phyloP scores from a whole-genome alignment of 129 eudicot species.

The Saussurea involucrata region DNA sequence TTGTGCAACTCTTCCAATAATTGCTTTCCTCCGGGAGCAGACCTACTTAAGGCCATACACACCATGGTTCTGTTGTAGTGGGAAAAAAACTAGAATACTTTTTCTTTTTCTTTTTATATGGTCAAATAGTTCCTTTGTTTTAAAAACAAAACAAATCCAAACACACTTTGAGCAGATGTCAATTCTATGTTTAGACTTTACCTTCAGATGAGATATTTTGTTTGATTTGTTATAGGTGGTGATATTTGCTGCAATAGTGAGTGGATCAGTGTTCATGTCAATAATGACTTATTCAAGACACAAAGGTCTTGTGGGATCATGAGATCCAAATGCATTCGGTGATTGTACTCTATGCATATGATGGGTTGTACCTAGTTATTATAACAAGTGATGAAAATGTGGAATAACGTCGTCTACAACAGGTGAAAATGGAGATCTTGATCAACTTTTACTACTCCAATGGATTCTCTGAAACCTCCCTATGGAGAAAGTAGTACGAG shows the following conservation, averaged over 20 bases:
- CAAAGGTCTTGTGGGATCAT: conserved; percentile 88
- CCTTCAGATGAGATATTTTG: not conserved
- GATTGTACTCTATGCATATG: conserved; percentile 10
- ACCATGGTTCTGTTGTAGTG: no score
- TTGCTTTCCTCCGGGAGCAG: not conserved
- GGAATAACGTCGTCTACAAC: no score
- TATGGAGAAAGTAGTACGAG: no score
- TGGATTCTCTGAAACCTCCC: no score
- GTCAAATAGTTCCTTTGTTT: no score
- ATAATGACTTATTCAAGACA: conserved; percentile 79
- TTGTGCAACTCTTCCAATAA: not conserved
- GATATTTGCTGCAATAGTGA: conserved; percentile 47
- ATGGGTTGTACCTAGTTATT: conserved; percentile 8
- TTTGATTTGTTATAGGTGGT: conserved; percentile 50
- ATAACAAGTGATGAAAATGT: not conserved
- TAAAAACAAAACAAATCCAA: no score
- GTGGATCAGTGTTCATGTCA: conserved; percentile 62
- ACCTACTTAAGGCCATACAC: not conserved
- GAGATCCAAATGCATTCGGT: conserved; percentile 19
- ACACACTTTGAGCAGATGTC: not conserved
- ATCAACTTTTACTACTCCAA: no score
- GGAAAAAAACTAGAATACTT: no score
- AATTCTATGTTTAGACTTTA: no score
- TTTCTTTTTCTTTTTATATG: no score
- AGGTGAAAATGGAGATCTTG: not conserved